Evolutionary conservation across 1,284 basidiomycete species (phyloP).

Genomic region (Trichosporon sp.): DNA sequence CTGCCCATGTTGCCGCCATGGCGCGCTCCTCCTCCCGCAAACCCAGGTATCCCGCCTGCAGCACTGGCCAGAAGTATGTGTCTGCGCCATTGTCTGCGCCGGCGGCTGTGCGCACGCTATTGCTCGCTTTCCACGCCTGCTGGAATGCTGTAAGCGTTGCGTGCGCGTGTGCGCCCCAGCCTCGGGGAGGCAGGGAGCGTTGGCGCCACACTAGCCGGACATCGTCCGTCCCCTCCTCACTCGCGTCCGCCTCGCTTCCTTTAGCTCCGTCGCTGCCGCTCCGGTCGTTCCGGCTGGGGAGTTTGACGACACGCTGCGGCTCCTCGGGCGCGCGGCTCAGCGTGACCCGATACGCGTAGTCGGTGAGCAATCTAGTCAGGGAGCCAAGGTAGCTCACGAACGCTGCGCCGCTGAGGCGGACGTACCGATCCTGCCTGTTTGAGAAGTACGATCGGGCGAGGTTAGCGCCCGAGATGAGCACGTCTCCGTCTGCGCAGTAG

Average conservation of each 20-base stretch:
- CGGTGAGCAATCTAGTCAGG: conserved; percentile 64
- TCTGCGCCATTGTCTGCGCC: conserved; percentile 42
- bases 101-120: conserved; percentile 29
- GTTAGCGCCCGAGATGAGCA: conserved; percentile 95
- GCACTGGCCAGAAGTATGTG: conserved; percentile 67
- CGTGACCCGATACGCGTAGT: conserved; percentile 61
- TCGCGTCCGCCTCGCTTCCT: no score
- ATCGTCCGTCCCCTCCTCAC: not conserved
- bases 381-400: conserved; percentile 78
- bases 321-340: not conserved
- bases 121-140: conserved; percentile 41
- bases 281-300: no score
- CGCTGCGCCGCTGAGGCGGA: conserved; percentile 59
- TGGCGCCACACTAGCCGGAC: conserved; percentile 9
- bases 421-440: conserved; percentile 88
- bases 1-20: conserved; percentile 50
- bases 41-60: conserved; percentile 77
- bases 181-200: conserved; percentile 30
- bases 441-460: conserved; percentile 91
- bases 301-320: conserved; percentile 8
- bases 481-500: conserved; percentile 85
- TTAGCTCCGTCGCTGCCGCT: no score
- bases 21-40: conserved; percentile 73
- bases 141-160: conserved; percentile 46
- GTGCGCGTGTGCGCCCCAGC: conserved; percentile 36